These are phyloP conservation scores for Delonix regia DNA, from an alignment of 306 rosid species.

Conservation along the genomic window DNA sequence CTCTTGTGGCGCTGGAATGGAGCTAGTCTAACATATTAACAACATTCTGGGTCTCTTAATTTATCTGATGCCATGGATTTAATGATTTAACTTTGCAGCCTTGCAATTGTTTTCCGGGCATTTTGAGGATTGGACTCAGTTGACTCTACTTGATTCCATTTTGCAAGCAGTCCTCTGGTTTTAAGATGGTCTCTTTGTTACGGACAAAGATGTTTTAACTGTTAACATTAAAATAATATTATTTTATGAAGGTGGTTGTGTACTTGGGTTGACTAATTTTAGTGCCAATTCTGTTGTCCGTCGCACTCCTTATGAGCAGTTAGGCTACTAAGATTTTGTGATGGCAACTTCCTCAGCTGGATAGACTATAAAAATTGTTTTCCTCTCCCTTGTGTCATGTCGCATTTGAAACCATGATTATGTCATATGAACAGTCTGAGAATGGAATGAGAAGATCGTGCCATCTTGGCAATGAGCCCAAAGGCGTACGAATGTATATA, in stretches of 20 bases:
- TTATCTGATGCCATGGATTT: not conserved
- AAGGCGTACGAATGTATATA: not conserved
- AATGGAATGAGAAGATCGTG: not conserved
- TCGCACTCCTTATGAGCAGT: not conserved
- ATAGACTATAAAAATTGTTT: not conserved
- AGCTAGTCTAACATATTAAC: not conserved
- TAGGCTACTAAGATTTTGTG: not conserved
- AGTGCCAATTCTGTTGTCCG: not conserved
- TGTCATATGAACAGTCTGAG: not conserved
- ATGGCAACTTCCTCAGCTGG: not conserved
- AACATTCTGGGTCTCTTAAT: not conserved
- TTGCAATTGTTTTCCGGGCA: not conserved
- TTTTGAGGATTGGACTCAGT: not conserved
- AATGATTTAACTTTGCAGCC: not conserved
- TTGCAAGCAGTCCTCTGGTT: not conserved
- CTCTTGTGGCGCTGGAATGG: not conserved
- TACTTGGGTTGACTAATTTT: not conserved
- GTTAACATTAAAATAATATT: not conserved
- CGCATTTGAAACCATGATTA: not conserved
- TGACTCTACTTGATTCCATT: not conserved
- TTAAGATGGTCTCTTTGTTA: not conserved
- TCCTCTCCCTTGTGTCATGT: not conserved
- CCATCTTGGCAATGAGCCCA: not conserved
- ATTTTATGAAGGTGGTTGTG: not conserved
- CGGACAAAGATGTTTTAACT: not conserved